Conservation (phyloP, 1,284 basidiomycete species). For the Fomitopsis betulina region DNA sequence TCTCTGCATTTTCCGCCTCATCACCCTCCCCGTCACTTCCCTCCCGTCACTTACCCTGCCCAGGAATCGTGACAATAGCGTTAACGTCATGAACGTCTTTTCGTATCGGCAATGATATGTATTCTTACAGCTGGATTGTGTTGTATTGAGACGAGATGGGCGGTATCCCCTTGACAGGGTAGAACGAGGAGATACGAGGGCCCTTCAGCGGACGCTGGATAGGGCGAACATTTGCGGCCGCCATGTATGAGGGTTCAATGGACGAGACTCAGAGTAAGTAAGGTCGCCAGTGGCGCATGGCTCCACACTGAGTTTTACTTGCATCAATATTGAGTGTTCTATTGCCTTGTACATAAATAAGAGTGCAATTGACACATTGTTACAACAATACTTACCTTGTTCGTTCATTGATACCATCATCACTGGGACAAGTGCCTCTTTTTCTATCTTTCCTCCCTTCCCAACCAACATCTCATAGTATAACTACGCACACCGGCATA, state of each 20-base stretch:
- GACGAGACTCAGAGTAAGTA: not conserved
- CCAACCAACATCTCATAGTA: no score
- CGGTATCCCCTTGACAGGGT: constrained; percentile 64
- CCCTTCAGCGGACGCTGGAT: constrained; percentile 67
- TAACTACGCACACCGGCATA: no score
- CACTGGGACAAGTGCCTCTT: no score
- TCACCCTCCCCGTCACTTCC: constrained; percentile 24
- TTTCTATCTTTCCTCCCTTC: no score
- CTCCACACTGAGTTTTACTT: no score
- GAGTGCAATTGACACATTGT: no score
- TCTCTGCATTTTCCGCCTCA: constrained; percentile 38
- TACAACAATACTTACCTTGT: not conserved
- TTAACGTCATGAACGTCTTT: constrained; percentile 87
- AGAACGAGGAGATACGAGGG: constrained; percentile 72
- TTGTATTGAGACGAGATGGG: constrained; percentile 75
- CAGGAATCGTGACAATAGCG: constrained; percentile 75
- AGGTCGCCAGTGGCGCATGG: no score
- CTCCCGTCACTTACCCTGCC: constrained; percentile 20
- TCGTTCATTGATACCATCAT: not conserved
- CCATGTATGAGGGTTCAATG: not conserved
- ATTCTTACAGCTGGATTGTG: constrained; percentile 94
- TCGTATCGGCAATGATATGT: constrained; percentile 84
- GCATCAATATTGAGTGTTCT: no score
- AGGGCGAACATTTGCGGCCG: constrained; percentile 9
- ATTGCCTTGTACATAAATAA: no score